phyloP scores from a whole-genome alignment of 2,329 filamentous ascomycete species.

The Tricladium varicosporioides region DNA sequence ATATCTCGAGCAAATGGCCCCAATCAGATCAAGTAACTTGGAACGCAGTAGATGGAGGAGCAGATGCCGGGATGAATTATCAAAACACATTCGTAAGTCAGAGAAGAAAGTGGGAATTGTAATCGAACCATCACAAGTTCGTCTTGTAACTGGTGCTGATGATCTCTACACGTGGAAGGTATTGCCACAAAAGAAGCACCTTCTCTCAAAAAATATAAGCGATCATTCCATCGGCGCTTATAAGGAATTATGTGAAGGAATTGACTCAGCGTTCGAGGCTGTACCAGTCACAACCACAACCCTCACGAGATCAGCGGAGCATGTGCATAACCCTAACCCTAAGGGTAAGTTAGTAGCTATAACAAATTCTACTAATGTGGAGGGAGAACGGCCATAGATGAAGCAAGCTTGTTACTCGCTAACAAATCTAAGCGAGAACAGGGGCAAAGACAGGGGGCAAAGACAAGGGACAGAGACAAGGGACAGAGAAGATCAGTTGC shows the following conservation, averaged over 20 bases:
- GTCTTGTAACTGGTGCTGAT: constrained; percentile 6
- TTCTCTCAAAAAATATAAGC: constrained; percentile 15
- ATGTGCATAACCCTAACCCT: neutral
- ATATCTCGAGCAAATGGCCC: neutral
- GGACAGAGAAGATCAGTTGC: neutral
- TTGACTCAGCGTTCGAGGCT: constrained; percentile 8
- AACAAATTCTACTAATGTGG: neutral
- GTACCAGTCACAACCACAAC: constrained; percentile 2
- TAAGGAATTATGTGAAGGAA: constrained; percentile 9
- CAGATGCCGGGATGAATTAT: constrained; percentile 19
- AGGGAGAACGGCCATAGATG: neutral
- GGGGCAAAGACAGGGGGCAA: no score
- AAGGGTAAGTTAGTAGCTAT: neutral
- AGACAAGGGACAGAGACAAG: no score
- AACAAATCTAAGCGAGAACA: neutral
- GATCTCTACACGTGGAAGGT: constrained; percentile 9
- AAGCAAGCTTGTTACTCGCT: neutral
- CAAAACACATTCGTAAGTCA: constrained; percentile 18
- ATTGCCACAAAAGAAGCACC: constrained; percentile 5
- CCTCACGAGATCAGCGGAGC: neutral
- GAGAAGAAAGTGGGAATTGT: constrained; percentile 8
- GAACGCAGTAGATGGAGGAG: constrained; percentile 16
- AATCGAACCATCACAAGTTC: constrained; percentile 8
- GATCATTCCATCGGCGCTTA: constrained; percentile 9
- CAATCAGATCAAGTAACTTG: constrained; percentile 16